Evolutionary conservation across 2,329 filamentous ascomycete genomes (phyloP).

Genomic region (Scedosporium apiospermum): DNA sequence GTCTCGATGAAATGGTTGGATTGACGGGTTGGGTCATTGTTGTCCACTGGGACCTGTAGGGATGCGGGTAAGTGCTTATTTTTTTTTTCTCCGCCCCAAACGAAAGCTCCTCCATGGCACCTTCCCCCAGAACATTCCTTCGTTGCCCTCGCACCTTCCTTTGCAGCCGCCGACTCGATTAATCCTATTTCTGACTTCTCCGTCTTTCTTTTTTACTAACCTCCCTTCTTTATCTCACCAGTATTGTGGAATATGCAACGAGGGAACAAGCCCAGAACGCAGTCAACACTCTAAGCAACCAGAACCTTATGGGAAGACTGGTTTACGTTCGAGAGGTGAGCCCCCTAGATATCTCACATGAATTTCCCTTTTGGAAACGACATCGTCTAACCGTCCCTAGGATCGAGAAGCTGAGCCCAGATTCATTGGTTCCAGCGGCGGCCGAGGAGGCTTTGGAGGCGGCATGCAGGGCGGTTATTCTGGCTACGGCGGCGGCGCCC

Average conservation of each 20-base stretch:
- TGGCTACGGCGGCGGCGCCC: conserved; percentile 37
- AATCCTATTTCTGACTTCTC: not conserved
- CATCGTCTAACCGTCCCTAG: conserved; percentile 31
- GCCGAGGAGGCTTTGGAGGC: conserved; percentile 44
- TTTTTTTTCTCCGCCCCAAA: not conserved
- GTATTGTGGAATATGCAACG: conserved; percentile 99
- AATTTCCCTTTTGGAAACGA: not conserved
- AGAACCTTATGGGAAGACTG: conserved; percentile 95
- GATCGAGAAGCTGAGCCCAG: conserved; percentile 97
- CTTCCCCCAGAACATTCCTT: not conserved
- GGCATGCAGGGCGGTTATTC: conserved; percentile 39
- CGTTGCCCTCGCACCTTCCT: not conserved
- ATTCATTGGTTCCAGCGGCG: conserved; percentile 63
- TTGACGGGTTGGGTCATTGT: conserved; percentile 88
- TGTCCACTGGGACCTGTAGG: conserved; percentile 89
- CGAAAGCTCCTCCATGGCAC: too few species aligned
- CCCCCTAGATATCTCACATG: conserved; percentile 7
- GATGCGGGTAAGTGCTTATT: conserved; percentile 81
- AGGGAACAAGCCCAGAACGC: conserved; percentile 98
- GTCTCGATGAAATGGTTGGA: conserved; percentile 83
- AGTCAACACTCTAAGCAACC: conserved; percentile 96
- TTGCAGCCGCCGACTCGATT: not conserved
- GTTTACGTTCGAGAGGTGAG: conserved; percentile 96
- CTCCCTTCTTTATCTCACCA: conserved; percentile 23
- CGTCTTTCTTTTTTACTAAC: not conserved